Percentiles rank a stretch among this genome's conserved stretches.
phyloP scores from a whole-genome alignment of 352 stramenopile genomes.

The Pythium sukuiense region DNA sequence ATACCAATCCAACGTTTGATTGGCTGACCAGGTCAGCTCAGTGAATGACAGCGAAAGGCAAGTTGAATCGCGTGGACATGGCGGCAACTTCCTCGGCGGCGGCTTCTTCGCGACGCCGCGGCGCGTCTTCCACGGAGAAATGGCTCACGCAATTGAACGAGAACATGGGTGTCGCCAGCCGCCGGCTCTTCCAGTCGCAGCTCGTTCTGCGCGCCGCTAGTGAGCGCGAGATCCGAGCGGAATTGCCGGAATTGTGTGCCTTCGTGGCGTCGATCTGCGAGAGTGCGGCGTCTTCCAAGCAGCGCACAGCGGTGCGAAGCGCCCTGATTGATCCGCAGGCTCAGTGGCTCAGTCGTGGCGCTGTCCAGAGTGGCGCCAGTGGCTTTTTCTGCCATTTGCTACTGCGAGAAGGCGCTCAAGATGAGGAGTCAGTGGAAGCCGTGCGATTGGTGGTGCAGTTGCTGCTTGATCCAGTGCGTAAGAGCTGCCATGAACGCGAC shows the following conservation, averaged over 20 bases:
- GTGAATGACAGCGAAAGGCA: conserved; percentile 21
- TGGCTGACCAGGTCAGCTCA: neutral
- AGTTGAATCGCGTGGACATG: conserved; percentile 9
- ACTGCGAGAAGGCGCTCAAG: conserved; percentile 28
- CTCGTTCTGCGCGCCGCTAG: conserved; percentile 24
- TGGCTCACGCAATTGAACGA: conserved; percentile 42
- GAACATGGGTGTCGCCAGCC: conserved; percentile 41
- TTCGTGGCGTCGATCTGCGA: conserved; percentile 39
- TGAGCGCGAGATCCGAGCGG: conserved; percentile 33
- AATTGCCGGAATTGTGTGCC: conserved; percentile 45
- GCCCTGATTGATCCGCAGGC: conserved; percentile 43
- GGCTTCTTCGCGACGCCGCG: neutral
- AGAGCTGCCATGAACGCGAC: conserved; percentile 33
- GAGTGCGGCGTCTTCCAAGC: neutral
- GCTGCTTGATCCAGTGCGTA: conserved; percentile 53
- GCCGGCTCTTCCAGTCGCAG: conserved; percentile 50
- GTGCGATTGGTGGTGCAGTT: conserved; percentile 33
- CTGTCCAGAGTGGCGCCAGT: conserved; percentile 51
- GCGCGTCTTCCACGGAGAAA: neutral
- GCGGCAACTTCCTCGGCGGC: neutral
- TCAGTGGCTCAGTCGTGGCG: conserved; percentile 61
- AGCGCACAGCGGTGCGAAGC: conserved; percentile 18
- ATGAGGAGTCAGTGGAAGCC: conserved; percentile 11
- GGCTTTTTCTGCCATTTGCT: conserved; percentile 55
- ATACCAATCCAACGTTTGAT: conserved; percentile 11